Evolutionary conservation across 164 flowering plant species (phyloP), one percentile per base, ranked within the genome.

Genomic region (Tetrastigma voinierianum): DNA sequence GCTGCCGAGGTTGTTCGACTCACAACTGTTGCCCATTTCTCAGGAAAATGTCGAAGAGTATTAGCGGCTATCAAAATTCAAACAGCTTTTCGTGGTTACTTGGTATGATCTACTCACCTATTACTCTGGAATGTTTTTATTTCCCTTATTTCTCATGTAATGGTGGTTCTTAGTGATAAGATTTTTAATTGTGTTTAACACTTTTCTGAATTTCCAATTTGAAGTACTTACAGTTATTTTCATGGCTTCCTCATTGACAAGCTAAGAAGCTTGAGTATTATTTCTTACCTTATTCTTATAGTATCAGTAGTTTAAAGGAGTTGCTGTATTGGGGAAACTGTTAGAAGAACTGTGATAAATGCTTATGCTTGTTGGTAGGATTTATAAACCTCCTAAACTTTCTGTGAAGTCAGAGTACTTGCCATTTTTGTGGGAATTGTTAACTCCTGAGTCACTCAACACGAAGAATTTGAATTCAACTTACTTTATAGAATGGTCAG

Each of bases 1-100:
- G 90, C 96, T 45, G 90, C 91, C 0, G 90, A 89, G 73, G 94
- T 88, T n/a, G 91, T 84, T 51, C 80, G 90, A 10, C 84, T 82
- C 51, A 79, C 89, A 12, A 18, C 83, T 9, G 70, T 45, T 1
- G n/a, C 84, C 7, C 80, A 71, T 20, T 84, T 57, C 67, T 52
- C 82, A 1, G 96, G 94, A 15, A 91, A 86, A 80, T n/a, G n/a
- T 78, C 93, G 7, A 70, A 69, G 97, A 87, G 95, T 89, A 69
- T 71, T 76, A 15, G 93, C 96, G 0, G 91, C 87, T 18, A 87
- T 86, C 65, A 89, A 67, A 74, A 88, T 91, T 76, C 97, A 91
- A 72, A 85, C 95, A 9, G 91, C 88, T 9, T 91, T 86, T 65
- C 79, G 97, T 16, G 90, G 97, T 72, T 76, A 87, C 78, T 43